phyloP scores from a whole-genome alignment of 2,329 filamentous ascomycete genomes.

The Aspergillus sojae region DNA sequence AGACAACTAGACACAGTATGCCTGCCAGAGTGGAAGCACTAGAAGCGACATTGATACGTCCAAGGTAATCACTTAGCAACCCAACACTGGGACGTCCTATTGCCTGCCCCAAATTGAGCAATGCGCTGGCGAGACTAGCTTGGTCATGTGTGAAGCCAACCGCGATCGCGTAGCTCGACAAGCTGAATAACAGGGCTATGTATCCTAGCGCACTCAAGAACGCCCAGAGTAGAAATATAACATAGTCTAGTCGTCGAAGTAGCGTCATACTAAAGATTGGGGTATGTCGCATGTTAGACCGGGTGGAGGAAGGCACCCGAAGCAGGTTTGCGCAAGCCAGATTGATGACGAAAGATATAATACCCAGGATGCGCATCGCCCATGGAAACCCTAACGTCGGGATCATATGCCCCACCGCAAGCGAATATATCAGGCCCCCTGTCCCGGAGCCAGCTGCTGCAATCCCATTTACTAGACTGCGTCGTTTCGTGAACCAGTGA shows the following conservation, averaged over 20 bases:
- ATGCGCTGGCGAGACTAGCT: slow-evolving; percentile 58
- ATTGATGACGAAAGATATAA: not conserved
- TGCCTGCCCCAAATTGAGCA: slow-evolving; percentile 63
- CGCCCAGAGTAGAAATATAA: slow-evolving; percentile 1
- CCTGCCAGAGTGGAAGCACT: not conserved
- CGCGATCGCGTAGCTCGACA: slow-evolving; percentile 61
- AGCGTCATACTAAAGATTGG: not conserved
- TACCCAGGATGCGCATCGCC: not conserved
- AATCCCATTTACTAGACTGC: not conserved
- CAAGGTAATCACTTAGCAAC: slow-evolving; percentile 59
- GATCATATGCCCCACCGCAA: not conserved
- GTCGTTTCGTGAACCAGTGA: not conserved
- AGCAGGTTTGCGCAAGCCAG: not conserved
- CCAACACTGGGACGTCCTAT: slow-evolving; percentile 58
- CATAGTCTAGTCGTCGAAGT: not conserved
- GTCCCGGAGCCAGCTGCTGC: not conserved
- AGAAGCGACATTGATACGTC: slow-evolving; percentile 61
- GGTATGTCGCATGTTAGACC: not conserved
- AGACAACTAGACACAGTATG: not conserved
- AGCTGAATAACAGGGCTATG: slow-evolving; percentile 61
- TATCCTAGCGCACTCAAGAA: slow-evolving; percentile 62
- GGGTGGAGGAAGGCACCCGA: not conserved
- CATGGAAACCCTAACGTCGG: not conserved
- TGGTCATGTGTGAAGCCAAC: slow-evolving; percentile 60
- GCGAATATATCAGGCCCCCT: not conserved